phyloP scores from a whole-genome alignment of 2,329 filamentous ascomycete species.

The Polychaeton citri region DNA sequence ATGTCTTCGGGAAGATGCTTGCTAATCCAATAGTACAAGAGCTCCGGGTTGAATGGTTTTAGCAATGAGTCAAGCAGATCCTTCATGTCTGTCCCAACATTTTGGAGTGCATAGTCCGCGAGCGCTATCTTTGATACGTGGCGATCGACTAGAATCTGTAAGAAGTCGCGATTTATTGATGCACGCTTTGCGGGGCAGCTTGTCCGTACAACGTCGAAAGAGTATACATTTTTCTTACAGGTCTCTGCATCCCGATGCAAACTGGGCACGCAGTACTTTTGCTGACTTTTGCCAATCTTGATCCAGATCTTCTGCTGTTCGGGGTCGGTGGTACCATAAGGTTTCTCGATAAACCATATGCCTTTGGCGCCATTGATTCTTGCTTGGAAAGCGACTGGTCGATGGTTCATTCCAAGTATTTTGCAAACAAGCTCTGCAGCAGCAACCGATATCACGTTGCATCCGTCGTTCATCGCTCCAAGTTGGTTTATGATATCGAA shows the following conservation, averaged over 20 bases:
- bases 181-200: slow-evolving; percentile 38
- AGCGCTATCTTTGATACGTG: slow-evolving; percentile 37
- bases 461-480: slow-evolving; percentile 40
- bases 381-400: slow-evolving; percentile 54
- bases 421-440: slow-evolving; percentile 42
- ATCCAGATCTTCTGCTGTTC: slow-evolving; percentile 45
- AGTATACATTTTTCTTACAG: slow-evolving; percentile 28
- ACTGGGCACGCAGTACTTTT: slow-evolving; percentile 42
- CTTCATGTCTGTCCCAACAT: slow-evolving; percentile 40
- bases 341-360: slow-evolving; percentile 53
- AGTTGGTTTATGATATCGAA: slow-evolving; percentile 4
- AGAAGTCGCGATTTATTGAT: slow-evolving; percentile 52
- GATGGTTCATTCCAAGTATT: slow-evolving; percentile 36
- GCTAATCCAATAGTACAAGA: slow-evolving; percentile 38
- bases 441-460: slow-evolving; percentile 49
- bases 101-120: slow-evolving; percentile 34
- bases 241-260: slow-evolving; percentile 21
- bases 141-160: slow-evolving; percentile 53
- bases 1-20: not conserved
- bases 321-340: slow-evolving; percentile 27
- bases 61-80: slow-evolving; percentile 38
- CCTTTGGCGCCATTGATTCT: slow-evolving; percentile 64
- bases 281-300: slow-evolving; percentile 49
- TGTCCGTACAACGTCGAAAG: slow-evolving; percentile 46
- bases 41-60: slow-evolving; percentile 26